Percentiles rank a stretch among this genome's conserved stretches.
These are phyloP conservation scores for maize (Zea mays) DNA, from an alignment of 176 grass and related monocot genomes.

Conservation along the genomic window DNA sequence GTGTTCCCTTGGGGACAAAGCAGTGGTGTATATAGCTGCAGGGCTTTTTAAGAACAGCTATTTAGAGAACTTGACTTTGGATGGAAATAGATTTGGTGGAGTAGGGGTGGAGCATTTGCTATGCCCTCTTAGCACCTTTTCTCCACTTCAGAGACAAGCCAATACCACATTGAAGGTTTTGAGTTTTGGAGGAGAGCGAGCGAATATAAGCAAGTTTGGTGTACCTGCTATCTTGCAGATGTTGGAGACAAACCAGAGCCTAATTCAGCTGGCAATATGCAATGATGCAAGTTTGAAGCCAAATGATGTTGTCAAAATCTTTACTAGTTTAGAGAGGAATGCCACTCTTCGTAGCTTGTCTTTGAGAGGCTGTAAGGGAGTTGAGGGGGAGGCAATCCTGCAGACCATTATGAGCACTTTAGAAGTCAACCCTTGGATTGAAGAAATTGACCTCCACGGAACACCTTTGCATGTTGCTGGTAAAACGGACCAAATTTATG, in stretches of 20 bases:
- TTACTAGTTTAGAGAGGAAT: slow-evolving; percentile 77
- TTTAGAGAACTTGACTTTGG: slow-evolving; percentile 70
- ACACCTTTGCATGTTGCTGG: slow-evolving; percentile 80
- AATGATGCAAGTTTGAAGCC: slow-evolving; percentile 68
- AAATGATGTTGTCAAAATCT: slow-evolving; percentile 77
- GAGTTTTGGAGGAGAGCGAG: slow-evolving; percentile 63
- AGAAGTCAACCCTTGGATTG: slow-evolving; percentile 90
- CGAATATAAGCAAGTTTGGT: slow-evolving; percentile 58
- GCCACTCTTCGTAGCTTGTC: slow-evolving; percentile 59
- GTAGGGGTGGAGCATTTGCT: slow-evolving; percentile 80
- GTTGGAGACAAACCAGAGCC: slow-evolving; percentile 84
- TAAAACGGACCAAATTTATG: slow-evolving; percentile 63
- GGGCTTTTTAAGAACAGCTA: slow-evolving; percentile 85
- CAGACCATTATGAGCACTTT: slow-evolving; percentile 72
- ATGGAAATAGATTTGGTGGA: slow-evolving; percentile 75
- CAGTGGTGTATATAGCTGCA: slow-evolving; percentile 84
- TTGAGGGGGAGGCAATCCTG: slow-evolving; percentile 66
- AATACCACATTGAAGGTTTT: slow-evolving; percentile 70
- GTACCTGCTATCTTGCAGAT: slow-evolving; percentile 70
- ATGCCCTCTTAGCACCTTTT: slow-evolving; percentile 82
- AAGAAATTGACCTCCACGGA: slow-evolving; percentile 83
- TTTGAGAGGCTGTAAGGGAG: slow-evolving; percentile 73
- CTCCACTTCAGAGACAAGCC: slow-evolving; percentile 77
- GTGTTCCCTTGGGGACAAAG: slow-evolving; percentile 71
- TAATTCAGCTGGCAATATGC: slow-evolving; percentile 56